Percentiles rank a stretch among this genome's conserved stretches.
phyloP scores from a whole-genome alignment of 495 filamentous ascomycete species.

The Letharia lupina region DNA sequence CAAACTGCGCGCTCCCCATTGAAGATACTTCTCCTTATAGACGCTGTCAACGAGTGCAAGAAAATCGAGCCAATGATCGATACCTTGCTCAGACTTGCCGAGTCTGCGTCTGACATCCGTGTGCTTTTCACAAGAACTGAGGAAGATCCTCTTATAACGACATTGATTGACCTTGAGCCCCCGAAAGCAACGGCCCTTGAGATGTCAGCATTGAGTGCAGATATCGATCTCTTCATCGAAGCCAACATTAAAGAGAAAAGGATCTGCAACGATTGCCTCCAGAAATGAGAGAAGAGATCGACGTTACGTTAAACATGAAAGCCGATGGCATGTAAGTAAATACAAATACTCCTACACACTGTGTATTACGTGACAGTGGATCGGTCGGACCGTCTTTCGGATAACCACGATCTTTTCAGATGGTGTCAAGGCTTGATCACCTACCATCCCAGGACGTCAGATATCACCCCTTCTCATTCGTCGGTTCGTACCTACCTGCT shows the following conservation, averaged over 20 bases:
- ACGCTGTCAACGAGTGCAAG: conserved; percentile 1
- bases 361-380: neutral
- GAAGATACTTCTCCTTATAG: neutral
- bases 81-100: neutral
- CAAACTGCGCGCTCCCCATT: neutral
- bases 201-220: neutral
- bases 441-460: neutral
- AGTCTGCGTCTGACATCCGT: neutral
- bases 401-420: neutral
- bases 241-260: neutral
- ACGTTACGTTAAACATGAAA: neutral
- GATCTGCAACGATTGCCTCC: neutral
- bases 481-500: conserved; percentile 1
- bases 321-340: conserved; percentile 2
- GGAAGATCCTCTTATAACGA: neutral
- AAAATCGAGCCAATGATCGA: neutral
- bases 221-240: conserved; percentile 1
- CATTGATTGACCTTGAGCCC: neutral
- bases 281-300: neutral
- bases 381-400: neutral
- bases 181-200: neutral
- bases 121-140: conserved; percentile 1
- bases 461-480: neutral
- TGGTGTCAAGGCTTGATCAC: conserved; percentile 4
- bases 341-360: neutral